phyloP scores from a whole-genome alignment of 139 green algal genomes.

The Volvox reticuliferus region DNA sequence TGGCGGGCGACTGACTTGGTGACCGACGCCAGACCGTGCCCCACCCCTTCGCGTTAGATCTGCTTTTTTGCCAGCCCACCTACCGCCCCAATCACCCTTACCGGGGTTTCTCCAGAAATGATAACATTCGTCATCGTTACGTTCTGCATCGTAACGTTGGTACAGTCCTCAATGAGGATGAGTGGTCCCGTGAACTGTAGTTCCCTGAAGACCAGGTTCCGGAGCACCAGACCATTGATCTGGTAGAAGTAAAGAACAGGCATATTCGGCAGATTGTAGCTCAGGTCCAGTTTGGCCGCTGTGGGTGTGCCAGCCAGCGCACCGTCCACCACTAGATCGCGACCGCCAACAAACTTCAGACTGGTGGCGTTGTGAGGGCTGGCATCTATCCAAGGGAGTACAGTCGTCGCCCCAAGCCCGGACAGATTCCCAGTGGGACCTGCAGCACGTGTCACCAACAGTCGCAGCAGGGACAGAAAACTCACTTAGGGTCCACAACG shows the following conservation, averaged over 20 bases:
- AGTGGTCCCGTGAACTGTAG: background rate
- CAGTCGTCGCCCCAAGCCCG: background rate
- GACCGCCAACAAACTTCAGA: background rate
- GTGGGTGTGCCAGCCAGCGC: background rate
- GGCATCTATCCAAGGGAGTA: background rate
- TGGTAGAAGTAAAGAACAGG: background rate
- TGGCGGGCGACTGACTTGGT: no score
- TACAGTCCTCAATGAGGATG: conserved; percentile 1
- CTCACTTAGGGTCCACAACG: no score
- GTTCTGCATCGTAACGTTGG: background rate
- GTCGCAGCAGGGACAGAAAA: no score
- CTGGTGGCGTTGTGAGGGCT: background rate
- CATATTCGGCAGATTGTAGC: background rate
- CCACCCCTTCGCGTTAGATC: no score
- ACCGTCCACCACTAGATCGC: background rate
- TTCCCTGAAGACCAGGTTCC: conserved; percentile 24
- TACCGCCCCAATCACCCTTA: no score
- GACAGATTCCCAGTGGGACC: no score
- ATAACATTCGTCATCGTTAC: background rate
- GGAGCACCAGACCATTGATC: background rate
- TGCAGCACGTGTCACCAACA: no score
- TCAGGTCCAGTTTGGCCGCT: conserved; percentile 1
- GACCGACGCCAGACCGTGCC: no score
- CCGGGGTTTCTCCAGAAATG: background rate
- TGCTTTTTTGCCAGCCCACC: no score